Conservation (phyloP, 768 basidiomycete species). For the Tephrocybe sp. region DNA sequence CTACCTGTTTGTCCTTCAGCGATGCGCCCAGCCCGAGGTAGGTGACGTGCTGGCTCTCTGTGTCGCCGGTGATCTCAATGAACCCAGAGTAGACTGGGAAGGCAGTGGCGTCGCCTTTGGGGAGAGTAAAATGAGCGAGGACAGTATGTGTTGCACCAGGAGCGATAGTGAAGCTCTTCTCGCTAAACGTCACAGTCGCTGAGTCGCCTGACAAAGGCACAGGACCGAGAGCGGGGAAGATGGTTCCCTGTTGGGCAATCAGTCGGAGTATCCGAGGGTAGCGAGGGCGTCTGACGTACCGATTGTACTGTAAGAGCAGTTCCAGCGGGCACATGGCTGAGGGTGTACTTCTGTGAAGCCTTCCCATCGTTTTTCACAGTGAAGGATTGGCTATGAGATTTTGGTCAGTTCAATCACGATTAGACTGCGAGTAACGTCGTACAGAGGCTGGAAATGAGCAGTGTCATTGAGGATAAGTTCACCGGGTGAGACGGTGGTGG, state of each 20-base stretch:
- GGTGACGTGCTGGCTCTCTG: constrained; percentile 39
- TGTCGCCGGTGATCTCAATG: constrained; percentile 42
- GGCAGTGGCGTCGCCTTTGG: constrained; percentile 33
- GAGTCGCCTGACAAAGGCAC: constrained; percentile 45
- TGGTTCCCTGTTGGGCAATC: constrained; percentile 29
- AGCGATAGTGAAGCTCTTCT: constrained; percentile 41
- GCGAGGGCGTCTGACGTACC: constrained; percentile 23
- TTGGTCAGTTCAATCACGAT: background rate
- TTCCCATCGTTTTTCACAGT: constrained; percentile 51
- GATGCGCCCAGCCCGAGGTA: constrained; percentile 46
- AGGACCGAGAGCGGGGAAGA: constrained; percentile 46
- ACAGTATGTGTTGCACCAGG: constrained; percentile 43
- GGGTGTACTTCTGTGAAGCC: constrained; percentile 39
- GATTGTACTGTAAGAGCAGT: constrained; percentile 48
- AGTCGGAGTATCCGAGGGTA: background rate
- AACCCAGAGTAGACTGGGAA: constrained; percentile 64
- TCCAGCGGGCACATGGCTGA: constrained; percentile 58
- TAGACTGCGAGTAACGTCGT: constrained; percentile 24
- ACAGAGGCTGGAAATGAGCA: constrained; percentile 47
- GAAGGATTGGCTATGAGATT: constrained; percentile 42
- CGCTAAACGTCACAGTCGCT: constrained; percentile 48
- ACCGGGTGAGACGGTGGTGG: constrained; percentile 51
- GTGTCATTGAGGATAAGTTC: constrained; percentile 69
- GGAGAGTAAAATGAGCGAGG: constrained; percentile 41
- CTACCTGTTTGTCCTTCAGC: constrained; percentile 39